Evolutionary conservation across 2,329 filamentous ascomycete genomes (phyloP).

Genomic region (Microcera coccophila): DNA sequence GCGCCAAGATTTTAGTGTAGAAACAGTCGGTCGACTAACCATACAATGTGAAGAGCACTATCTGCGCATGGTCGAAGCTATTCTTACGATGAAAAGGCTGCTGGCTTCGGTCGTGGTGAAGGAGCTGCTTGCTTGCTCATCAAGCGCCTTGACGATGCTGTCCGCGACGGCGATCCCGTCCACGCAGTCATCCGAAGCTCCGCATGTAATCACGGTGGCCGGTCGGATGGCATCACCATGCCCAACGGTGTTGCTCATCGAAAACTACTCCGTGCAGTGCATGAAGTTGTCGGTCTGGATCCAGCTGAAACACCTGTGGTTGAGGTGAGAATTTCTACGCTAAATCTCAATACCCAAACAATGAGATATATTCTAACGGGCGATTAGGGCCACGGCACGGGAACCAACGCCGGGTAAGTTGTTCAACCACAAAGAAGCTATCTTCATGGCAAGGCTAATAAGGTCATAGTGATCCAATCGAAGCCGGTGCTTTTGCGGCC

Average conservation of each 20-base stretch:
- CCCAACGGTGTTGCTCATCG: constrained; percentile 11
- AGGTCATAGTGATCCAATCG: constrained; percentile 37
- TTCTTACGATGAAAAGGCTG: constrained; percentile 29
- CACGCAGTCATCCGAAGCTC: constrained; percentile 33
- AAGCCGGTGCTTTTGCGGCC: constrained; percentile 23
- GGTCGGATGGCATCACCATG: constrained; percentile 37
- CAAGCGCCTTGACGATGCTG: constrained; percentile 46
- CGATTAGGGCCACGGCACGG: constrained; percentile 5
- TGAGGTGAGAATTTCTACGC: constrained; percentile 1
- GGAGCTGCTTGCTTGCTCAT: constrained; percentile 39
- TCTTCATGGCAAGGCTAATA: constrained; percentile 1
- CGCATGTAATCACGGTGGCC: constrained; percentile 37
- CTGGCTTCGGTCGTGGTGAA: constrained; percentile 32
- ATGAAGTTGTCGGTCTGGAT: neutral
- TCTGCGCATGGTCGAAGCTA: constrained; percentile 33
- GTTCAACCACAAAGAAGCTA: no score
- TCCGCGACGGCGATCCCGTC: constrained; percentile 38
- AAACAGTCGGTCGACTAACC: constrained; percentile 28
- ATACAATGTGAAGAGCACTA: constrained; percentile 1
- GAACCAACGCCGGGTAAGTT: constrained; percentile 6
- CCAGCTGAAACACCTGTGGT: constrained; percentile 5
- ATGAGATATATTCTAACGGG: neutral
- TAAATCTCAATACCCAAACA: neutral
- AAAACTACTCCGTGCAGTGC: neutral
- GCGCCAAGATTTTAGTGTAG: constrained; percentile 2